Conservation (phyloP, 2,329 filamentous ascomycete species). For the Helminthosporium solani region DNA sequence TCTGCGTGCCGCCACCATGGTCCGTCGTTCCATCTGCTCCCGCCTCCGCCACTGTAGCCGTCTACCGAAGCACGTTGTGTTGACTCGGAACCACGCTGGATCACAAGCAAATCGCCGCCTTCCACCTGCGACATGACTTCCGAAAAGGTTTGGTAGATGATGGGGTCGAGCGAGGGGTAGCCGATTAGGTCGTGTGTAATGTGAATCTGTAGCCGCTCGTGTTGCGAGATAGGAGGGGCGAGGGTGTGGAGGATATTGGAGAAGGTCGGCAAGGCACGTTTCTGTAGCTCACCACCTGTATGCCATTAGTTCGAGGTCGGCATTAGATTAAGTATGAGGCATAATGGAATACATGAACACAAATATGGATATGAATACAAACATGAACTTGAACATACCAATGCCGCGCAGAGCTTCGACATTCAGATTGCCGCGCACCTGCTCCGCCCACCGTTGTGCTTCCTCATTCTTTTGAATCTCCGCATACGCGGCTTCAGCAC, state of each 20-base stretch:
- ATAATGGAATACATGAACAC: too few species aligned
- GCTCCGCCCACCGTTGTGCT: constrained; percentile 92
- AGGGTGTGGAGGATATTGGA: constrained; percentile 93
- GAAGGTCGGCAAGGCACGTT: constrained; percentile 86
- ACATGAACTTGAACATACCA: constrained; percentile 53
- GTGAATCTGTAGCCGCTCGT: constrained; percentile 95
- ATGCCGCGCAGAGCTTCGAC: constrained; percentile 74
- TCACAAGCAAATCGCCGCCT: constrained; percentile 88
- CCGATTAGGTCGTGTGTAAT: constrained; percentile 94
- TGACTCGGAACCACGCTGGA: constrained; percentile 89
- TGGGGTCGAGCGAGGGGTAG: constrained; percentile 90
- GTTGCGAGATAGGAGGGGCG: constrained; percentile 92
- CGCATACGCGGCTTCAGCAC: constrained; percentile 88
- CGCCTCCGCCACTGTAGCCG: constrained; percentile 56
- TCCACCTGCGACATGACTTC: constrained; percentile 99
- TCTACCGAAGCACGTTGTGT: constrained; percentile 65
- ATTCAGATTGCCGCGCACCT: constrained; percentile 90
- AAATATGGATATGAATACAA: too few species aligned
- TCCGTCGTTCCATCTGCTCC: constrained; percentile 86
- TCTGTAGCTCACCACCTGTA: constrained; percentile 69
- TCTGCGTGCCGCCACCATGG: constrained; percentile 87
- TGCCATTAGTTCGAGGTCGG: constrained; percentile 13
- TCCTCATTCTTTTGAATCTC: constrained; percentile 97
- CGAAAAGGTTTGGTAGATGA: constrained; percentile 88
- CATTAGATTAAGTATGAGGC: too few species aligned